phyloP scores from a whole-genome alignment of 2,329 filamentous ascomycete genomes.

The Podosphaera aphanis region DNA sequence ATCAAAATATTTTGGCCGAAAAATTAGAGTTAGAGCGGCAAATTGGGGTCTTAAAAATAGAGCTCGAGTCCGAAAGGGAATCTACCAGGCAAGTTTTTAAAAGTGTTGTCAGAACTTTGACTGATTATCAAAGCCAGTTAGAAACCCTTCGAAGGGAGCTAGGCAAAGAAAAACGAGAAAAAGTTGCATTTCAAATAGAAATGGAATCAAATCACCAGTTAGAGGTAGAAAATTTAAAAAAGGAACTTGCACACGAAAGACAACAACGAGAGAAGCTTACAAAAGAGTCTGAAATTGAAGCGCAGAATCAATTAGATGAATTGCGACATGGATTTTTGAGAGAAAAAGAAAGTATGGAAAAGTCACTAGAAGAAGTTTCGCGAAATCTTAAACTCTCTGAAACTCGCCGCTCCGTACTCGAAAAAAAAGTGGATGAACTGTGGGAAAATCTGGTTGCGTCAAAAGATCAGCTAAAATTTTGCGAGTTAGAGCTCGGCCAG shows the following conservation, averaged over 20 bases:
- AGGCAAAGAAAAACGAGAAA: constrained; percentile 14
- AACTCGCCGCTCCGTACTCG: constrained; percentile 37
- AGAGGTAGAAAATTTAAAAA: constrained; percentile 15
- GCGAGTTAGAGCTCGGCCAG: constrained; percentile 23
- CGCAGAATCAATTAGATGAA: constrained; percentile 15
- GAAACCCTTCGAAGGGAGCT: constrained; percentile 18
- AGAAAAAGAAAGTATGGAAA: constrained; percentile 22
- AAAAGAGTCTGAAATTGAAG: constrained; percentile 12
- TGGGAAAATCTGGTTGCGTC: constrained; percentile 28
- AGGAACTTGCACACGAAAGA: constrained; percentile 19
- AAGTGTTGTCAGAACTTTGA: constrained; percentile 19
- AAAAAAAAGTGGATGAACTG: constrained; percentile 41
- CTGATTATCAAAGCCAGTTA: constrained; percentile 20
- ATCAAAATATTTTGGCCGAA: constrained; percentile 50
- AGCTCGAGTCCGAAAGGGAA: constrained; percentile 64
- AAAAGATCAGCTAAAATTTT: constrained; percentile 51
- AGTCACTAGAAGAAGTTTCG: constrained; percentile 16
- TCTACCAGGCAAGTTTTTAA: constrained; percentile 32
- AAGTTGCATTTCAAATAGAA: not conserved
- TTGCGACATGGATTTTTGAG: constrained; percentile 15
- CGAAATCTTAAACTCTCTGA: constrained; percentile 33
- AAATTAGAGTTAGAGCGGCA: constrained; percentile 63
- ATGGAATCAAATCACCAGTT: constrained; percentile 3
- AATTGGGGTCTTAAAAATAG: constrained; percentile 51
- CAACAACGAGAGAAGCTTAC: constrained; percentile 9